Evolutionary conservation across 371 early-diverging fungal genomes (phyloP).

Genomic region (Lichtheimia hyalospora): DNA sequence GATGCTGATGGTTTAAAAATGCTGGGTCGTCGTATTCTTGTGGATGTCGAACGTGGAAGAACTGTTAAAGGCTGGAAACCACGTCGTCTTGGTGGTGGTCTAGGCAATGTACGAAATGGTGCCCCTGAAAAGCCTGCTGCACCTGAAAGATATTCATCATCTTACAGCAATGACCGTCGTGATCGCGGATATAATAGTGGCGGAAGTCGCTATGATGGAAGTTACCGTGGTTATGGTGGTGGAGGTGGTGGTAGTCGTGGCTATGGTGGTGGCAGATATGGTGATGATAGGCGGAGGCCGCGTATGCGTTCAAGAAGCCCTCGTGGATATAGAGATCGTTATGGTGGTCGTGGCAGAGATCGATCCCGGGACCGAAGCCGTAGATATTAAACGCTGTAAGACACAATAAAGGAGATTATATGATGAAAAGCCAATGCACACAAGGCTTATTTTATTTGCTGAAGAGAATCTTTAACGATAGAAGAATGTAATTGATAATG

Average conservation of each 20-base stretch:
- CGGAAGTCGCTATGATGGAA: conserved; percentile 29
- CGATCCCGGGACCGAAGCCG: conserved; percentile 46
- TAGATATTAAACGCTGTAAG: conserved; percentile 29
- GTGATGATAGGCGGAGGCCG: conserved; percentile 38
- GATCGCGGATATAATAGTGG: conserved; percentile 26
- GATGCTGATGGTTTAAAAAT: conserved; percentile 91
- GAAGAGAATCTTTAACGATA: too few relatives aligned
- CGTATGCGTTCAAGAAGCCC: conserved; percentile 46
- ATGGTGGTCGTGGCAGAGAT: conserved; percentile 46
- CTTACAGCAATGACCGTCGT: conserved; percentile 21
- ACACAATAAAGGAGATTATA: conserved; percentile 1
- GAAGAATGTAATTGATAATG: too few relatives aligned
- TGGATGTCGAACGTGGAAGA: conserved; percentile 96
- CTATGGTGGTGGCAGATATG: conserved; percentile 39
- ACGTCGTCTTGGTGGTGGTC: conserved; percentile 89
- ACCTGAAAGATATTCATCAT: conserved; percentile 36
- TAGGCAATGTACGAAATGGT: conserved; percentile 83
- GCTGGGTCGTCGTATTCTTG: conserved; percentile 82
- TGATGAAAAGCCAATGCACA: too few relatives aligned
- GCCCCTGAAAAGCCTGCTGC: conserved; percentile 50
- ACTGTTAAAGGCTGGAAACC: conserved; percentile 96
- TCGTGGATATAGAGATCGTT: conserved; percentile 35
- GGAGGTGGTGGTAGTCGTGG: conserved; percentile 31
- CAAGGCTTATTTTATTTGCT: too few relatives aligned
- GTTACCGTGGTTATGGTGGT: conserved; percentile 24